A percentile compares a stretch with the other conserved stretches of the same genome.
Conservation (phyloP, 1,139 yeast genomes). For the Zhuliangozyma parablackwelliae region DNA sequence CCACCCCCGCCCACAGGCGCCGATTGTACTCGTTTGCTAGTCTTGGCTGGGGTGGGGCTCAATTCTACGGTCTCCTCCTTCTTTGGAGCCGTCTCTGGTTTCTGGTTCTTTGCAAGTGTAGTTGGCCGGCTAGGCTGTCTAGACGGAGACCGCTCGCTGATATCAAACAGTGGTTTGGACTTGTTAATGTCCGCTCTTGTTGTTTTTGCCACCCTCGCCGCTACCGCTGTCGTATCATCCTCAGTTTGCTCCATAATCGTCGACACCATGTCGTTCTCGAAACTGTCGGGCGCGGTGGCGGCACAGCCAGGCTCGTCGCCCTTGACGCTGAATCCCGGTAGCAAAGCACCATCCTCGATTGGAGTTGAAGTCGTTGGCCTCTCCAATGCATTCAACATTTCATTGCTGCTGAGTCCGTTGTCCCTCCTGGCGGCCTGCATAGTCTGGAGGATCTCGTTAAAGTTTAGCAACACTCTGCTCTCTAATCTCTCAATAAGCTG, state of each 20-base stretch:
- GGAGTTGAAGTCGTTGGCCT: not conserved
- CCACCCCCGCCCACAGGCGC: too few relatives aligned
- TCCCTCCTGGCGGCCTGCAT: constrained; percentile 10
- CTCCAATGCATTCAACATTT: constrained; percentile 14
- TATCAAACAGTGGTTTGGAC: too few relatives aligned
- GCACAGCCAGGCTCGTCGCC: not conserved
- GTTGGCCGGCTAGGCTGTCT: too few relatives aligned
- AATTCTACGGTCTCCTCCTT: too few relatives aligned
- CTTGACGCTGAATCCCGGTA: constrained; percentile 1
- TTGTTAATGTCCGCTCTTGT: too few relatives aligned
- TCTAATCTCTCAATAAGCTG: constrained; percentile 5
- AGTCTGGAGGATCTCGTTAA: constrained; percentile 35
- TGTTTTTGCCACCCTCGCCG: not conserved
- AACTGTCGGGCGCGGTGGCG: too few relatives aligned
- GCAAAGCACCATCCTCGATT: not conserved
- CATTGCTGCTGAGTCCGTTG: constrained; percentile 17
- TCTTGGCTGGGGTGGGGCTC: too few relatives aligned
- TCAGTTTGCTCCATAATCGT: constrained; percentile 7
- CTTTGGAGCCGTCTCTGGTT: too few relatives aligned
- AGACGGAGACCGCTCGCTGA: too few relatives aligned
- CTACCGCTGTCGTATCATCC: not conserved
- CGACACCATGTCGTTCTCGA: constrained; percentile 1
- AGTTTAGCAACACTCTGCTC: constrained; percentile 32
- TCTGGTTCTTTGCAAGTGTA: too few relatives aligned
- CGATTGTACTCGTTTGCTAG: too few relatives aligned